Conservation (phyloP, 1,284 basidiomycete genomes). For the Apiotrichum mycotoxinovorans region DNA sequence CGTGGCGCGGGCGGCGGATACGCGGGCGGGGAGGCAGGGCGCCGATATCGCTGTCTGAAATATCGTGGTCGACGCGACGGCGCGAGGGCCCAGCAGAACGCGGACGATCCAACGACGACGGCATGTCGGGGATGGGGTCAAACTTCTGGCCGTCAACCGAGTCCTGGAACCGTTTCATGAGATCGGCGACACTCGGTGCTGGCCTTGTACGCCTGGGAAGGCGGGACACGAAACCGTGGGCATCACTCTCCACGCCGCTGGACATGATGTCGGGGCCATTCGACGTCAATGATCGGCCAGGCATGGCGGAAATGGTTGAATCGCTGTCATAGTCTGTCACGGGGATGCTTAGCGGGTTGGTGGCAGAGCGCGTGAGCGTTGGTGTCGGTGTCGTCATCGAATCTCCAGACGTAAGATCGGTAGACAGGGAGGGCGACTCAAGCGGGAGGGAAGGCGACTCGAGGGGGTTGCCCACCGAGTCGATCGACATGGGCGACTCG, state of each 20-base stretch:
- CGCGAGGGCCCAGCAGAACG: slow-evolving; percentile 17
- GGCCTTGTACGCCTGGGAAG: slow-evolving; percentile 60
- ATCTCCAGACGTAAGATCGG: slow-evolving; percentile 3
- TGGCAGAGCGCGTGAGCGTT: slow-evolving; percentile 9
- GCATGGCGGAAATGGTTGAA: slow-evolving; percentile 77
- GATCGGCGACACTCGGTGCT: slow-evolving; percentile 67
- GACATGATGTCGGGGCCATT: slow-evolving; percentile 17
- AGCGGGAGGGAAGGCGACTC: background rate
- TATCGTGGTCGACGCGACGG: slow-evolving; percentile 18
- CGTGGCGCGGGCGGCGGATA: slow-evolving; percentile 4
- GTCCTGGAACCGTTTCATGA: slow-evolving; percentile 69
- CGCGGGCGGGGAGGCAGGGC: slow-evolving; percentile 6
- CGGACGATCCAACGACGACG: slow-evolving; percentile 23
- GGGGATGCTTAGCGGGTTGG: slow-evolving; percentile 40
- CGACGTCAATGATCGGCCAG: slow-evolving; percentile 17
- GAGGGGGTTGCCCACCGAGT: background rate
- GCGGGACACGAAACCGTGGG: slow-evolving; percentile 55
- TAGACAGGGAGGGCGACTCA: background rate
- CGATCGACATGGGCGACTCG: slow-evolving; percentile 8
- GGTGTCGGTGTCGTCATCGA: slow-evolving; percentile 12
- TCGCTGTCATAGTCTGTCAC: slow-evolving; percentile 68
- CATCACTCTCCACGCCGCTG: slow-evolving; percentile 48
- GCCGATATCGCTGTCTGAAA: slow-evolving; percentile 46
- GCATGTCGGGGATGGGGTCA: slow-evolving; percentile 7
- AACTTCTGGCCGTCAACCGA: slow-evolving; percentile 18